A percentile compares a stretch with the other conserved stretches of the same genome.
Conservation (phyloP, 805 yeast species). For the Candida krabiensis region DNA sequence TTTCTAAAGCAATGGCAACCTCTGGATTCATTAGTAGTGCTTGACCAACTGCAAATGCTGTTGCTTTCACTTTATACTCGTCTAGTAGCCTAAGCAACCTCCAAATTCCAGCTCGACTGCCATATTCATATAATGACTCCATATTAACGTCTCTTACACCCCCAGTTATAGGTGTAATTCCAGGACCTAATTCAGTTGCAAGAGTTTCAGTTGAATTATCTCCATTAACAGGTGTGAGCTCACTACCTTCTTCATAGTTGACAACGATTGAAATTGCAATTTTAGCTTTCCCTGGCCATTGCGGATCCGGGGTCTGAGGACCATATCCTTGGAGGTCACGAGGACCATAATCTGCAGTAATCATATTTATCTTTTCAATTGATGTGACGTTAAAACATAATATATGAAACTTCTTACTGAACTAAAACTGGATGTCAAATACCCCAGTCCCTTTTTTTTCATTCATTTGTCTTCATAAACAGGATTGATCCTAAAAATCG, state of each 20-base stretch:
- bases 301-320: constrained; percentile 20
- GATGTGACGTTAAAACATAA: no score
- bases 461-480: no score
- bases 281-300: constrained; percentile 26
- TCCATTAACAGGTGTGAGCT: constrained; percentile 17
- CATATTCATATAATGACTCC: constrained; percentile 20
- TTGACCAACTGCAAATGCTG: constrained; percentile 39
- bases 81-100: constrained; percentile 31
- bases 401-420: no score
- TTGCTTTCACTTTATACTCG: constrained; percentile 32
- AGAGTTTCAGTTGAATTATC: constrained; percentile 15
- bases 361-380: no score
- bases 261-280: constrained; percentile 26
- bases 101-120: constrained; percentile 22
- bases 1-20: constrained; percentile 34
- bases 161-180: constrained; percentile 9
- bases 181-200: constrained; percentile 21
- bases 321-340: constrained; percentile 26
- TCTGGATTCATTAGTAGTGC: constrained; percentile 35
- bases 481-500: no score
- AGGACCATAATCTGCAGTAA: constrained; percentile 20
- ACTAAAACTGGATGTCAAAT: no score
- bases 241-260: constrained; percentile 32
- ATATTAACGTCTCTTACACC: constrained; percentile 17
- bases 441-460: no score